Evolutionary conservation across 1,139 yeast genomes (phyloP).

Genomic region (Debaryomyces fabryi): DNA sequence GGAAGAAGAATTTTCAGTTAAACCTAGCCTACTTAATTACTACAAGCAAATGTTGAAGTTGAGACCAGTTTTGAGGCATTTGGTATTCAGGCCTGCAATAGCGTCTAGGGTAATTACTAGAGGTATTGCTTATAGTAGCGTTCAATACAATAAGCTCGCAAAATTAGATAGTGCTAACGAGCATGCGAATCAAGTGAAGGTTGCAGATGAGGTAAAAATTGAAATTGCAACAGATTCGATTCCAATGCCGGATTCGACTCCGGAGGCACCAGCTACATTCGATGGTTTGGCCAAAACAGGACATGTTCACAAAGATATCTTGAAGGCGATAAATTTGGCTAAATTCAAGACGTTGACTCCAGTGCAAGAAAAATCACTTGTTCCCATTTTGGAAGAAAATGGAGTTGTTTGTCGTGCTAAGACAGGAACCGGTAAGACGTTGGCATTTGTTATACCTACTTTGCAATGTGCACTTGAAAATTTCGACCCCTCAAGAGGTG

Average conservation of each 20-base stretch:
- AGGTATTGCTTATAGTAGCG: neutral
- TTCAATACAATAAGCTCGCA: neutral
- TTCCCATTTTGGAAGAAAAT: conserved; percentile 60
- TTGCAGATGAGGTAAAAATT: neutral
- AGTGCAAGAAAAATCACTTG: conserved; percentile 74
- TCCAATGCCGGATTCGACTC: neutral
- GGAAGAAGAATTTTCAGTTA: neutral
- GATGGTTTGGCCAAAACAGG: conserved; percentile 17
- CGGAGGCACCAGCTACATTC: conserved; percentile 10
- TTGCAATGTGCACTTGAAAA: conserved; percentile 52
- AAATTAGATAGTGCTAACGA: neutral
- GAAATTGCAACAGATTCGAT: neutral
- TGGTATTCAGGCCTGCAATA: neutral
- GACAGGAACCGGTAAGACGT: conserved; percentile 95
- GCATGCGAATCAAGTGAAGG: neutral
- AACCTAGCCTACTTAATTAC: neutral
- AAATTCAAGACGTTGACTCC: conserved; percentile 62
- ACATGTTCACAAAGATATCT: conserved; percentile 18
- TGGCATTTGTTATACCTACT: conserved; percentile 83
- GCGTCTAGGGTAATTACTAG: neutral
- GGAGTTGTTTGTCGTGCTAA: conserved; percentile 88
- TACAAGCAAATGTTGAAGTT: conserved; percentile 3
- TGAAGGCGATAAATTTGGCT: conserved; percentile 40
- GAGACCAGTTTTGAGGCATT: conserved; percentile 3
- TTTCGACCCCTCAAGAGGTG: conserved; percentile 31